Base-by-base conservation (phyloP, 768 basidiomycete species). In the Tricholoma matsutake region DNA sequence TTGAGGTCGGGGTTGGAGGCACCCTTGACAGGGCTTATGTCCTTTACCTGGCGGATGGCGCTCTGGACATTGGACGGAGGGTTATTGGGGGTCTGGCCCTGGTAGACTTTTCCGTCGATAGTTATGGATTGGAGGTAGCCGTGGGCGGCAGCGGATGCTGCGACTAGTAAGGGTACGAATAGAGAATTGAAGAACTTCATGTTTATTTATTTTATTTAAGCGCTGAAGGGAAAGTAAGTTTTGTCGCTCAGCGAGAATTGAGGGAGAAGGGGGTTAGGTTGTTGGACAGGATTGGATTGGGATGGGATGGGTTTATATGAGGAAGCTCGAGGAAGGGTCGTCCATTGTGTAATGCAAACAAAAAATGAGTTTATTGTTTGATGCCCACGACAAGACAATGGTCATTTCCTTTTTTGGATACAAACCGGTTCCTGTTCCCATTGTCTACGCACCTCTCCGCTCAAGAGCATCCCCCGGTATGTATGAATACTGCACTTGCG, bases 1-100 rank as follows among this genome's bases (percentile, higher is more conserved):
- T 83, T 87, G 10, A 88, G 54, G 56, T 75, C 77, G 2, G 80
- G 66, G 65, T 88, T 89, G 37, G 58, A 72, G 18, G 86, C 81
- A 39, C 85, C 85, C 71, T 89, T 77, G 64, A 79, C 75, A 0
- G 83, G 83, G 52, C 70, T 68, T 5, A 70, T 72, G 0, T 63
- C 60, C 65, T 64, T 68, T 60, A 83, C 68, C 60, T 79, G 75
- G 25, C 81, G 80, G 58, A 82, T 76, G 61, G 78, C 71, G 60
- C 76, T 77, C 18, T 69, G 61, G 18, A 64, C 71, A 1, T 71
- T 56, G 4, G 57, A 22, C 9, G 51, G 51, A 0, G 51, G 51
- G 14, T 52, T 61, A 31, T 62, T 65, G 6, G 78, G 77, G 4
- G 60, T 60, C 62, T 77, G 72, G 28, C 82, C 81, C 4, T 55